Conservation (phyloP, 2,329 filamentous ascomycete species). For the Hymenoscyphus scutula region DNA sequence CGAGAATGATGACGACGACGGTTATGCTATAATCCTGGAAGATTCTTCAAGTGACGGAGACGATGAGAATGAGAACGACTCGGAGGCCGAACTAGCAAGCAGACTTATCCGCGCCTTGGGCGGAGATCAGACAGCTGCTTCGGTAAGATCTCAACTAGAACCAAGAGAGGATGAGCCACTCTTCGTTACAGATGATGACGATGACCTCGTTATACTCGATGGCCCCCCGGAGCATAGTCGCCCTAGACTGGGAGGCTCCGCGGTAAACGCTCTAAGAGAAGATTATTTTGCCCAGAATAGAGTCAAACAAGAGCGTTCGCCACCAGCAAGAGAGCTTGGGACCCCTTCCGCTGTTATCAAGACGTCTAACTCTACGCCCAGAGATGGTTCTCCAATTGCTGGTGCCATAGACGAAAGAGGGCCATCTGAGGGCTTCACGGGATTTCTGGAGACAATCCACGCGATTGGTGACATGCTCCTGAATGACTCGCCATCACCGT, state of each 20-base stretch:
- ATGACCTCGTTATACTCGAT: background rate
- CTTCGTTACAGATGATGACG: background rate
- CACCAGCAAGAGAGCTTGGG: background rate
- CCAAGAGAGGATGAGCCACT: background rate
- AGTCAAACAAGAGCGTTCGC: background rate
- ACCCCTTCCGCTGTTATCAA: background rate
- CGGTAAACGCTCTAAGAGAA: background rate
- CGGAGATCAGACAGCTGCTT: background rate
- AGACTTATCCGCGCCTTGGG: background rate
- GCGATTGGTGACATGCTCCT: background rate
- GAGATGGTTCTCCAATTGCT: background rate
- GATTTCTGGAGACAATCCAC: background rate
- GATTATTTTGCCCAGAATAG: background rate
- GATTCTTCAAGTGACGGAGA: background rate
- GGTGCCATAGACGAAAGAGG: background rate
- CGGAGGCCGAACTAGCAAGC: background rate
- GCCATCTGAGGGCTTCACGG: background rate
- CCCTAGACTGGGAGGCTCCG: background rate
- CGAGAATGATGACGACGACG: background rate
- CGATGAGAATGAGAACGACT: background rate
- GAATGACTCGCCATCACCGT: background rate
- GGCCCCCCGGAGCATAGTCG: background rate
- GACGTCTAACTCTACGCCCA: background rate
- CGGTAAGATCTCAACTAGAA: no score
- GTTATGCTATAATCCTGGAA: background rate